Evolutionary conservation across 2,329 filamentous ascomycete genomes (phyloP).

Genomic region (Ophiostoma sp.): DNA sequence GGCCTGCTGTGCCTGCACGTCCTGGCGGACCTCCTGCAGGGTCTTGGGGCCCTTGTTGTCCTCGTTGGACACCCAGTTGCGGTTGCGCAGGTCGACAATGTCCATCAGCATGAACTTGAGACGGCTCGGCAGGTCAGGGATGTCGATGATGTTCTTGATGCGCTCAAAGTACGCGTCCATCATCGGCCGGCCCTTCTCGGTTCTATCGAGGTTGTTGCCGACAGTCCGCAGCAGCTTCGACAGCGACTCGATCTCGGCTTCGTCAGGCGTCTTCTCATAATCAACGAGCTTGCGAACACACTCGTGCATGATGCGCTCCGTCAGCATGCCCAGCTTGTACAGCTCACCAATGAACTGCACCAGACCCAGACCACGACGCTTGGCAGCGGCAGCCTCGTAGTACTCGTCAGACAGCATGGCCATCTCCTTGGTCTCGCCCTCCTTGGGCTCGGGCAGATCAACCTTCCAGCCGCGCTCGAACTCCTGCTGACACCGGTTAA

Average conservation of each 20-base stretch:
- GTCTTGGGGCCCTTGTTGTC: slow-evolving; percentile 94
- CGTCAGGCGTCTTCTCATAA: slow-evolving; percentile 86
- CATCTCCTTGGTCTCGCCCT: slow-evolving; percentile 73
- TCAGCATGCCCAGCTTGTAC: slow-evolving; percentile 98
- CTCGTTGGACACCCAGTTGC: slow-evolving; percentile 81
- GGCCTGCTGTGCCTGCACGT: slow-evolving; percentile 70
- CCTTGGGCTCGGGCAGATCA: slow-evolving; percentile 70
- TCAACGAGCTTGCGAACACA: slow-evolving; percentile 96
- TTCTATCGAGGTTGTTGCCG: slow-evolving; percentile 75
- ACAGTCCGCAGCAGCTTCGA: slow-evolving; percentile 90
- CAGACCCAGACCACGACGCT: slow-evolving; percentile 92
- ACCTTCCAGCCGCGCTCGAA: slow-evolving; percentile 97
- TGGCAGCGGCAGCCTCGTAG: slow-evolving; percentile 86
- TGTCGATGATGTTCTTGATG: slow-evolving; percentile 74
- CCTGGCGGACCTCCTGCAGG: slow-evolving; percentile 81
- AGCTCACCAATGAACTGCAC: slow-evolving; percentile 99
- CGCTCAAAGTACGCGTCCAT: slow-evolving; percentile 93
- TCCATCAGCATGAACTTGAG: slow-evolving; percentile 97
- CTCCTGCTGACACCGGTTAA: slow-evolving; percentile 97
- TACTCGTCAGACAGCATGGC: slow-evolving; percentile 92
- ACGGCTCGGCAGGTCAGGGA: slow-evolving; percentile 76
- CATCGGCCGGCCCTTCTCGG: slow-evolving; percentile 75
- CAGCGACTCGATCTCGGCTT: slow-evolving; percentile 93
- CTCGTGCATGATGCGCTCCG: slow-evolving; percentile 98
- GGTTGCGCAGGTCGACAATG: slow-evolving; percentile 73